Evolutionary conservation across 1,284 basidiomycete species (phyloP), one percentile per base, ranked within the genome.

Genomic region (Phenoliferia sp.): DNA sequence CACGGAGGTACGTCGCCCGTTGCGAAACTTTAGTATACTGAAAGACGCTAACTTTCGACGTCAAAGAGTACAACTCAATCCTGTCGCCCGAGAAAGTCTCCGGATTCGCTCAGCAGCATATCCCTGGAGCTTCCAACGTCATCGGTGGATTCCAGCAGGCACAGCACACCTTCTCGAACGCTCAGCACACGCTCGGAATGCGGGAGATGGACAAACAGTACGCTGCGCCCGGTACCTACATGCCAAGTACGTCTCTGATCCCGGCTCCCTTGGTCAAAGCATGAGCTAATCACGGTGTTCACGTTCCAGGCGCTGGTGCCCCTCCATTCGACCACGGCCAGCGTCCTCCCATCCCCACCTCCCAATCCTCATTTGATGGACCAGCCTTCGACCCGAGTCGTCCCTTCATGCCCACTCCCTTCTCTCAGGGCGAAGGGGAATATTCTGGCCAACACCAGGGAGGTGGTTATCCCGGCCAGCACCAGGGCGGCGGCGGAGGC

Each of bases 21-120:
- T 9, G 6, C 26, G 1, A 4, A 22, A 31, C 3, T 28, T 5
- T 12, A 39, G 33, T 44, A 12, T 44, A 22, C 15, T 31, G 54
- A 32, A 33, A 36, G 58, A 59, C 55, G 26, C 31, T 10, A 3
- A 2, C 28, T 17, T 39, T 6, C n/a, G n/a, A n/a, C n/a, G 1
- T 4, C 33, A 10, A 61, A 67, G 61, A 61, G 26, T 72, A 69
- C 66, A 70, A 72, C 61, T 70, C 68, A 54, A 55, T 72, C 35
- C 61, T 72, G 16, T 62, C 67, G 60, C 69, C 68, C 7, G n/a
- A 70, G 15, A 67, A 68, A 52, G 69, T 73, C 35, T 64, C 66
- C 4, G 62, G 61, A 9, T 70, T 69, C 22, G 71, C 71, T 17
- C 61, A 64, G 60, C 61, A 69, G 28, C 54, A 73, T 66, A 58